Base-by-base conservation (phyloP, 495 filamentous ascomycete species). In the Penicillium paxilli region DNA sequence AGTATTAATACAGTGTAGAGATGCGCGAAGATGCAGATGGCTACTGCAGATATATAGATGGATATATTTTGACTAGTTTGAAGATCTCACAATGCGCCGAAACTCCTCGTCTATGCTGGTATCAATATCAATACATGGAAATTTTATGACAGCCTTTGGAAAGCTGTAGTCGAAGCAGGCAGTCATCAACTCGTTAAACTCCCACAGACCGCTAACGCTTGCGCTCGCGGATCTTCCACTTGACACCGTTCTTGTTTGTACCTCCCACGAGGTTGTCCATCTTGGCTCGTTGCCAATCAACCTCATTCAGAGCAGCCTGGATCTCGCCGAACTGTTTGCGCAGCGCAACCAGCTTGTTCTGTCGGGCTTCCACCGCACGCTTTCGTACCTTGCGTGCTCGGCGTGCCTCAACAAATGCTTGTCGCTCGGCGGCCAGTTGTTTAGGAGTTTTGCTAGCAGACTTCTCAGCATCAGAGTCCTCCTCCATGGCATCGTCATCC, bases 191-290 rank as follows among this genome's bases (percentile, higher is more conserved):
- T 65, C 64, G 48, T 62, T 52, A 63, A 56, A 59, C 21, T 26
- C 20, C 38, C 41, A 19, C 26, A 22, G 41, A 1, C 26, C 40
- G 16, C 55, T 80, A 95, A 63, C 83, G 81, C 79, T 95, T 96
- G 60, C 92, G 79, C 76, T 91, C 87, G 47, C 85, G 73, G 17
- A 91, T 77, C 76, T 94, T 95, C 73, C 87, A 92, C 72, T 88
- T 92, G 65, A 87, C 78, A 12, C 92, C 91, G 24, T 82, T 70
- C 72, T 92, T 94, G 57, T 89, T 94, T 48, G 87, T 77, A 9
- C 91, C 91, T 37, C 88, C 88, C 7, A 90, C 78, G 3, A 82
- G 88, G 23, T 93, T 93, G 42, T 83, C 85, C 91, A 96, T 91
- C 68, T 78, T 82, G n/a, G 78, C 86, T 35, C 86, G 77, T 64